These are phyloP conservation scores for Ceratobasidium sp. DNA, from an alignment of 1,284 basidiomycete species.

Conservation along the genomic window DNA sequence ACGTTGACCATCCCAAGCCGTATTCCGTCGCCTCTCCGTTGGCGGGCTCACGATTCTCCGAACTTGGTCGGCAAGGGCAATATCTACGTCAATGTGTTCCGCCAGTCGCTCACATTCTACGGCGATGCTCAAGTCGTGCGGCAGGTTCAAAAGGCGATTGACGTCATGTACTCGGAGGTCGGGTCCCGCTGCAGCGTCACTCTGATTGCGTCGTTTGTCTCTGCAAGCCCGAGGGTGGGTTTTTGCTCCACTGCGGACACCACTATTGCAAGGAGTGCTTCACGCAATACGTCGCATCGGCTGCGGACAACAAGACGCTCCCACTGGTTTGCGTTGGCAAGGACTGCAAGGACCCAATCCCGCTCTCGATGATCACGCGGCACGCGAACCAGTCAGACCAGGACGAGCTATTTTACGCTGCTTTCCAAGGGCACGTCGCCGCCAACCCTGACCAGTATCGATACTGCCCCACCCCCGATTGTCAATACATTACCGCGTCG, in stretches of 20 bases:
- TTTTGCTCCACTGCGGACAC: constrained; percentile 53
- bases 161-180: constrained; percentile 24
- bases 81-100: constrained; percentile 15
- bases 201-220: constrained; percentile 38
- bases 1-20: constrained; percentile 12
- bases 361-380: constrained; percentile 52
- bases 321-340: constrained; percentile 52
- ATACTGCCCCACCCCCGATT: constrained; percentile 55
- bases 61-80: constrained; percentile 28
- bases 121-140: constrained; percentile 24
- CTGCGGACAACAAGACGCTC: constrained; percentile 45
- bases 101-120: constrained; percentile 23
- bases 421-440: constrained; percentile 55
- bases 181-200: not conserved
- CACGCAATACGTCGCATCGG: constrained; percentile 52
- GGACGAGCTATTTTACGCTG: constrained; percentile 50
- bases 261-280: constrained; percentile 60
- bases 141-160: constrained; percentile 9
- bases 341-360: constrained; percentile 49
- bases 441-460: constrained; percentile 52
- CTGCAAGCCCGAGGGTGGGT: constrained; percentile 21
- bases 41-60: constrained; percentile 28
- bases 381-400: constrained; percentile 53
- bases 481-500: constrained; percentile 49
- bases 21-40: constrained; percentile 8